Evolutionary conservation across 768 basidiomycete genomes (phyloP).

Genomic region (Boletus sp.): DNA sequence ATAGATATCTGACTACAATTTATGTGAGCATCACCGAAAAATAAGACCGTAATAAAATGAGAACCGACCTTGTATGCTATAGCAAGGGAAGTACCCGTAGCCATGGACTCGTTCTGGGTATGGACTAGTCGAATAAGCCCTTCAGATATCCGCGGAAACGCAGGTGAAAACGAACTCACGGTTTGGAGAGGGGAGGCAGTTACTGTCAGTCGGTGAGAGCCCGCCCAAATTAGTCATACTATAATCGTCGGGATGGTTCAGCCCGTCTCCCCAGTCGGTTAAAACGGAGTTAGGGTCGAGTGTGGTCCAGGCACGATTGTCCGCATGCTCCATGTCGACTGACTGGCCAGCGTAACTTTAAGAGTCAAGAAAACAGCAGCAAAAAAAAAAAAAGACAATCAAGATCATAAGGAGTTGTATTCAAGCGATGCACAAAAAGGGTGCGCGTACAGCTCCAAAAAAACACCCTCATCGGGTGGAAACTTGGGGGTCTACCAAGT

Average conservation of each 20-base stretch:
- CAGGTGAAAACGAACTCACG: slow-evolving; percentile 1
- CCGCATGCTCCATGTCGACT: too few species aligned
- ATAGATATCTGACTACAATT: not conserved
- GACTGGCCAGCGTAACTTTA: slow-evolving; percentile 1
- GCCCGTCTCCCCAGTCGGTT: slow-evolving; percentile 6
- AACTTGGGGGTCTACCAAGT: not conserved
- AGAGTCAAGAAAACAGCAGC: not conserved
- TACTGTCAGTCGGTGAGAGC: not conserved
- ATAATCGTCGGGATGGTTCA: not conserved
- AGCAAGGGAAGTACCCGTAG: slow-evolving; percentile 6
- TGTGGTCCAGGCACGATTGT: not conserved
- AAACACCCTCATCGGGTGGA: not conserved
- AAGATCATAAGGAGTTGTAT: not conserved
- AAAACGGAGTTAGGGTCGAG: not conserved
- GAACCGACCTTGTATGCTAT: slow-evolving; percentile 16
- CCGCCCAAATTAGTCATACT: not conserved
- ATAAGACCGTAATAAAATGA: not conserved
- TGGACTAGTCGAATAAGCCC: slow-evolving; percentile 5
- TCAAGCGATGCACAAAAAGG: not conserved
- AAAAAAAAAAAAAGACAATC: not conserved
- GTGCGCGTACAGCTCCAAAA: slow-evolving; percentile 11
- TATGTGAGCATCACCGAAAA: not conserved
- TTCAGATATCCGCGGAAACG: not conserved
- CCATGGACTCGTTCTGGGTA: slow-evolving; percentile 5
- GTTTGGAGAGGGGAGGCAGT: slow-evolving; percentile 6